Conservation (phyloP, 805 yeast species). For the Yamadazyma akitaensis region DNA sequence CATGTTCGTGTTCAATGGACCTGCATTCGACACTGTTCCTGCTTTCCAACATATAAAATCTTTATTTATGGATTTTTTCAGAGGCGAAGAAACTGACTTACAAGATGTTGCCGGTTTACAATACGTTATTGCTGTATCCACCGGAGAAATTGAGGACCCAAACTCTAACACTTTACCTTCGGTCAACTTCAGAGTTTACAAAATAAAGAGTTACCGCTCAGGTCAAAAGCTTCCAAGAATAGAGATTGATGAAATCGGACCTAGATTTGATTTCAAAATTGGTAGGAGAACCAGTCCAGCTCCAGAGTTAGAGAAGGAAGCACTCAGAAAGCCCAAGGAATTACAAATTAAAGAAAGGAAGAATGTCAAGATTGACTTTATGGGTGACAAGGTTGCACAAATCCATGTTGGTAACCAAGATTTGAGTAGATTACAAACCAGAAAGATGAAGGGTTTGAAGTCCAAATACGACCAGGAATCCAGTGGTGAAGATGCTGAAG, state of each 20-base stretch:
- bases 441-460: conserved; percentile 98
- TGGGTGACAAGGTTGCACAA: conserved; percentile 97
- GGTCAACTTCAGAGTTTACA: conserved; percentile 88
- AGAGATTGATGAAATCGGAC: conserved; percentile 93
- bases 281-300: conserved; percentile 83
- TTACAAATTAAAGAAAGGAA: conserved; percentile 78
- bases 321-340: conserved; percentile 75
- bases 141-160: conserved; percentile 71
- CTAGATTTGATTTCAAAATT: conserved; percentile 86
- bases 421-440: conserved; percentile 81
- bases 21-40: conserved; percentile 87
- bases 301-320: conserved; percentile 89
- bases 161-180: conserved; percentile 71
- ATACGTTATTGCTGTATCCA: conserved; percentile 78
- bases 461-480: conserved; percentile 76
- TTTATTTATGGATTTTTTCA: conserved; percentile 82
- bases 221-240: conserved; percentile 91
- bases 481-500: conserved; percentile 42
- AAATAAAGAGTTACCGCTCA: conserved; percentile 73
- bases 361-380: conserved; percentile 79
- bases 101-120: conserved; percentile 96
- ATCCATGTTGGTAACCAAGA: conserved; percentile 97
- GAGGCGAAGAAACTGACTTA: conserved; percentile 75
- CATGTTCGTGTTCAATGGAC: conserved; percentile 89
- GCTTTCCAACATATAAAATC: conserved; percentile 83